Conservation (phyloP, 768 basidiomycete species). For the Macrolepiota dolichaula region DNA sequence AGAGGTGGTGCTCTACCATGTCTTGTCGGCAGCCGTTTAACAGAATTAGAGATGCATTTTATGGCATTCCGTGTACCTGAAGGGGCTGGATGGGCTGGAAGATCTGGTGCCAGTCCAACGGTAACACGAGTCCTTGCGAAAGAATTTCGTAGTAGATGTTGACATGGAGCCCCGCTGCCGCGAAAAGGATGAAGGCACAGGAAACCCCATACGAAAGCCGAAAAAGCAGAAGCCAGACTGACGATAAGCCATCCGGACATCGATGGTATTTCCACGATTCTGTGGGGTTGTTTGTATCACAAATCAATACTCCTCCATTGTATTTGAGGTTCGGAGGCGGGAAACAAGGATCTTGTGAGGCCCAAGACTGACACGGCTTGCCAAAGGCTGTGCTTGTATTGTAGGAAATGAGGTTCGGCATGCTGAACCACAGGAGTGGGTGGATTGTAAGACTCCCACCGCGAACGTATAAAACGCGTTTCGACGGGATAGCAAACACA, state of each 20-base stretch:
- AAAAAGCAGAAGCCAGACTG: not conserved
- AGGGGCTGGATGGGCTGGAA: not conserved
- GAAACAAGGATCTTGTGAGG: not conserved
- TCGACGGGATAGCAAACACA: not conserved
- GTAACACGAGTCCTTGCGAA: not conserved
- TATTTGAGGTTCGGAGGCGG: not conserved
- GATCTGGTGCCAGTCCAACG: not conserved
- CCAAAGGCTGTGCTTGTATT: not conserved
- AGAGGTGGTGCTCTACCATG: not conserved
- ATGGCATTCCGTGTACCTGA: constrained; percentile 7
- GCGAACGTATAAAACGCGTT: not conserved
- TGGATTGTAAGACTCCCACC: not conserved
- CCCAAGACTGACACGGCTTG: not conserved
- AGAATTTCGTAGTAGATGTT: not conserved
- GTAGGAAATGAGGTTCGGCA: not conserved
- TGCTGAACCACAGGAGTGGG: not conserved
- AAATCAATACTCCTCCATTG: not conserved
- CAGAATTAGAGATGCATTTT: not conserved
- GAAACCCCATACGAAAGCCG: no score
- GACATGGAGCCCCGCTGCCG: not conserved
- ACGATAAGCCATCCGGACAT: not conserved
- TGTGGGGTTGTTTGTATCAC: not conserved
- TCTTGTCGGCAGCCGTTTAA: not conserved
- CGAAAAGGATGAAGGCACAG: not conserved
- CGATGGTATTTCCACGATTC: not conserved